Conservation (phyloP, 192 early-diverging fungal genomes). For the Rhizophagus clarus region DNA sequence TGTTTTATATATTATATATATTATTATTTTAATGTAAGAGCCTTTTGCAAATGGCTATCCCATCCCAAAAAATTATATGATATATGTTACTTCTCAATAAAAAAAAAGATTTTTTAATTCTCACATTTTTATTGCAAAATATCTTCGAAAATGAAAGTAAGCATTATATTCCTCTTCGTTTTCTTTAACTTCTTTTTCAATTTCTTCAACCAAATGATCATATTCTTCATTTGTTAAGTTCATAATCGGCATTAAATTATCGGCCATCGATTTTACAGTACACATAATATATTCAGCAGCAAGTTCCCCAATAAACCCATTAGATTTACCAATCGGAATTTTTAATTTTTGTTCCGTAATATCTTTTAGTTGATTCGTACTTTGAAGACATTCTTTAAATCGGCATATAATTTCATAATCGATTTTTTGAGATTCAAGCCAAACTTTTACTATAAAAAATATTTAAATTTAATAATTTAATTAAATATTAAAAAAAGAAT, state of each 20-base stretch:
- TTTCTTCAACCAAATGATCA: neutral
- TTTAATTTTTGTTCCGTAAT: neutral
- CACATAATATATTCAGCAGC: neutral
- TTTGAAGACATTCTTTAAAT: neutral
- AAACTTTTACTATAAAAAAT: neutral
- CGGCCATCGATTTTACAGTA: neutral
- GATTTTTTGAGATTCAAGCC: neutral
- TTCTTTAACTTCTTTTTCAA: neutral
- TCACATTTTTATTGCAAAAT: neutral
- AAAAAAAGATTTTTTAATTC: too few species aligned
- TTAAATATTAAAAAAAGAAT: neutral
- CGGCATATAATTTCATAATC: neutral
- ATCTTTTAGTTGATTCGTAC: neutral
- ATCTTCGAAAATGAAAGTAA: neutral
- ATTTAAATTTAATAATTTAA: too few species aligned
- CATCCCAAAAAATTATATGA: too few species aligned
- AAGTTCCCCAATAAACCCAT: neutral
- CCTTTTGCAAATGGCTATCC: too few species aligned
- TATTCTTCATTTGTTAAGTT: neutral
- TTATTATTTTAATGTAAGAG: too few species aligned
- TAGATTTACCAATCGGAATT: neutral
- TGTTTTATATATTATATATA: too few species aligned
- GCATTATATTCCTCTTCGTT: neutral
- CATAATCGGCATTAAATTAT: neutral
- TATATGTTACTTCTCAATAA: too few species aligned